Base-by-base conservation (phyloP, 345 rosid genomes). In the Leavenworthia alabamica region DNA sequence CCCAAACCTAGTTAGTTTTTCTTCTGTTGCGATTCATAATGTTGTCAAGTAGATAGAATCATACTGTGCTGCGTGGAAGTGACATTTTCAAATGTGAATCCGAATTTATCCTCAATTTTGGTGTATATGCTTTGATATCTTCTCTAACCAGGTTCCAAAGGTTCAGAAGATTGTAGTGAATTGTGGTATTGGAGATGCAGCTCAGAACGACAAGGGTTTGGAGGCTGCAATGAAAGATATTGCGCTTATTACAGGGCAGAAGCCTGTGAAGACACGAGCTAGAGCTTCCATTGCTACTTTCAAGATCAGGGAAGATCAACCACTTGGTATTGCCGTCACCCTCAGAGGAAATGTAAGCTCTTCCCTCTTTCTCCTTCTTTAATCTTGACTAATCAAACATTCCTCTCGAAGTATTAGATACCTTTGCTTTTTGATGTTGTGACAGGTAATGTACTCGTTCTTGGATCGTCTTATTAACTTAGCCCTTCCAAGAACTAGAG, bases 151-250 rank as follows among this genome's bases (percentile, higher is more conserved):
- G 97, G 94, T 86, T 67, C 98, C 98, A 0, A 89, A 89, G 77
- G 36, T 86, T 17, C 81, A 83, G 47, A 89, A 89, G 82, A 74
- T 89, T 63, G 95, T 86, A 52, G 89, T 92, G 76, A 92, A 89
- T 65, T 92, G 97, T 71, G 99, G 99, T 55, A 89, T 92, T 57
- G 96, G 98, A 75, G 97, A 92, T 13, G 95, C 96, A 35, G 89
- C 88, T 0, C 95, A 86, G 68, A 92, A 89, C 51, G 80, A 90
- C 14, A 92, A 92, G 73, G 99, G 95, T 28, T 71, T 89, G 80
- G 97, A 92, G 2, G 86, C 89, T 1, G 97, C 97, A 15, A 73
- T 89, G 78, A 83, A 79, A 42, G 95, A 92, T 20, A 56, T 92
- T 66, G 95, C 97, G 3, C 71, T 83, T 51, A 89, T 92, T 29